Conservation (phyloP, 768 basidiomycete genomes). For the Piloderma croceum region DNA sequence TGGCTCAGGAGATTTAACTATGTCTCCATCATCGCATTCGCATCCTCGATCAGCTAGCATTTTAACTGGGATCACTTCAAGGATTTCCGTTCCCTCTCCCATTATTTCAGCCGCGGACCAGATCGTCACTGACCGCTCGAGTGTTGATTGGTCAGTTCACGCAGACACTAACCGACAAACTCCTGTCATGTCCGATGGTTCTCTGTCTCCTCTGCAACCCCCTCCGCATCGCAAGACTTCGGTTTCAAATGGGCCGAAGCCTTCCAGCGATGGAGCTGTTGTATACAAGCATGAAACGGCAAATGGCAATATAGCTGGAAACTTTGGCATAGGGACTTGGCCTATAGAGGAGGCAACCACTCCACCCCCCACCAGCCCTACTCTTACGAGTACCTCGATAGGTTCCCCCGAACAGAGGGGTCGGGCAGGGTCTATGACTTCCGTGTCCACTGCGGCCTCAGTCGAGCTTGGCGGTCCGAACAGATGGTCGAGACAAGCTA, state of each 20-base stretch:
- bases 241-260: constrained; percentile 6
- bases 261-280: background rate
- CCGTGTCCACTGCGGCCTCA: constrained; percentile 42
- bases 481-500: constrained; percentile 50
- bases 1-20: constrained; percentile 24
- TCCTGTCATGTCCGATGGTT: constrained; percentile 27
- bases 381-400: constrained; percentile 25
- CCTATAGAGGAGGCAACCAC: constrained; percentile 45
- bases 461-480: constrained; percentile 32
- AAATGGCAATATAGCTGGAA: constrained; percentile 1
- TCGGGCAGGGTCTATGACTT: constrained; percentile 30
- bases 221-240: no score
- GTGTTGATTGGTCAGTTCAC: constrained; percentile 9
- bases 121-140: constrained; percentile 36
- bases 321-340: constrained; percentile 10
- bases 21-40: constrained; percentile 27
- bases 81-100: constrained; percentile 13
- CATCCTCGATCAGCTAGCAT: constrained; percentile 16
- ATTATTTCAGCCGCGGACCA: constrained; percentile 21
- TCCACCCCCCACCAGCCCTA: constrained; percentile 31
- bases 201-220: constrained; percentile 27
- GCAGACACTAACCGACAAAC: constrained; percentile 24
- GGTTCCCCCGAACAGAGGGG: constrained; percentile 32
- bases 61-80: constrained; percentile 12
- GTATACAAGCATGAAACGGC: constrained; percentile 4